These are phyloP conservation scores for Coelastrella sp. DNA, from an alignment of 139 green algal genomes.

Conservation along the genomic window DNA sequence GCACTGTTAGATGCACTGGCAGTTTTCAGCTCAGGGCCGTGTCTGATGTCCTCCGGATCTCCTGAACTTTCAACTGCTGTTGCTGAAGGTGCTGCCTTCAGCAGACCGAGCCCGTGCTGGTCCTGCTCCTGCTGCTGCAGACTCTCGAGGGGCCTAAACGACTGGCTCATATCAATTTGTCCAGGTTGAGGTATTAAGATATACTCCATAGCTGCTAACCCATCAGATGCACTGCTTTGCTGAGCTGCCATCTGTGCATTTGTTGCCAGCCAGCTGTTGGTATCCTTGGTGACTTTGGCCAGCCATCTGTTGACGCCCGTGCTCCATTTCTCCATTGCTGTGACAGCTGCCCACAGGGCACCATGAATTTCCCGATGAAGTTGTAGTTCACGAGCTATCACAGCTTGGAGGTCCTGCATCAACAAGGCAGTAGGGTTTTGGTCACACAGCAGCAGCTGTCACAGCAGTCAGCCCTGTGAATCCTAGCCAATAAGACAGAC, in stretches of 20 bases:
- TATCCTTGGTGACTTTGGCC: constrained; percentile 5
- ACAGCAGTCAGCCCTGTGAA: neutral
- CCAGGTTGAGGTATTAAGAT: neutral
- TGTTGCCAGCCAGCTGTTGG: constrained; percentile 7
- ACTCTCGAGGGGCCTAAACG: neutral
- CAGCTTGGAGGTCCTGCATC: constrained; percentile 23
- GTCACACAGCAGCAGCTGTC: neutral
- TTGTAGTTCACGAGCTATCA: neutral
- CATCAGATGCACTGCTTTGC: neutral
- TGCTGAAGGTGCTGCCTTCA: neutral
- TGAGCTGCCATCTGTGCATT: neutral
- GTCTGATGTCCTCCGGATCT: neutral
- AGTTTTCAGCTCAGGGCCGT: neutral
- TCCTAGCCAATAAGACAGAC: neutral
- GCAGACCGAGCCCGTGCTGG: constrained; percentile 22
- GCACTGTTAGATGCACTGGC: no score
- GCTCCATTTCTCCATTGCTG: constrained; percentile 41
- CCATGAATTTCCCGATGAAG: constrained; percentile 41
- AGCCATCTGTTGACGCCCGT: neutral
- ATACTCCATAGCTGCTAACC: no score
- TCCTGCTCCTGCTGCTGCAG: constrained; percentile 3
- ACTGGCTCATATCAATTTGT: neutral
- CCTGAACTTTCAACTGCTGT: neutral
- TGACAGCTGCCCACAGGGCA: constrained; percentile 16
- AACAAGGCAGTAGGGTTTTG: no score